Percentiles rank a stretch among this genome's conserved stretches.
Conservation (phyloP, 768 basidiomycete genomes). For the Auricularia cornea region DNA sequence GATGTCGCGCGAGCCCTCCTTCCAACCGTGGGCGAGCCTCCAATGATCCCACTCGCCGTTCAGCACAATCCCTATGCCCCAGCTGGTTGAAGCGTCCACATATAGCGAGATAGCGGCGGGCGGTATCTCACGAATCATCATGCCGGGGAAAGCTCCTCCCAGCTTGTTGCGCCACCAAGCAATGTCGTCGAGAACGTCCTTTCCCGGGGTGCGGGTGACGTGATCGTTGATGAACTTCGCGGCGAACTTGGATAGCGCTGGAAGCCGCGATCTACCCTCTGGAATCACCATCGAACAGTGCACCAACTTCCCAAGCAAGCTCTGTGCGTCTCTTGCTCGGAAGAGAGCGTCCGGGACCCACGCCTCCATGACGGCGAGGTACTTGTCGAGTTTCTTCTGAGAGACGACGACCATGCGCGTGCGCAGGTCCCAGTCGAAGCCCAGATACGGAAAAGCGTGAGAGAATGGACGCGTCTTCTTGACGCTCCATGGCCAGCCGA, state of each 20-base stretch:
- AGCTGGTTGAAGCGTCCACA: constrained; percentile 33
- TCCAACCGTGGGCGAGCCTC: constrained; percentile 27
- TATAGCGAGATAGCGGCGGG: constrained; percentile 20
- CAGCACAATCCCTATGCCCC: constrained; percentile 34
- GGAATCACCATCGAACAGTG: background rate
- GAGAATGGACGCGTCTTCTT: constrained; percentile 23
- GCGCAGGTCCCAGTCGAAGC: background rate
- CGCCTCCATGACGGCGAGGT: background rate
- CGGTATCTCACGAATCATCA: background rate
- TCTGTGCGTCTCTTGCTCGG: background rate
- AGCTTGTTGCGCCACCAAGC: background rate
- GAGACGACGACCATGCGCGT: background rate
- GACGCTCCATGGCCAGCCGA: constrained; percentile 31
- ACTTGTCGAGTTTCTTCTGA: background rate
- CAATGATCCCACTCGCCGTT: constrained; percentile 32
- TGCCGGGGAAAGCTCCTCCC: background rate
- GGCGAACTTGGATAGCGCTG: background rate
- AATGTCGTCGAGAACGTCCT: background rate
- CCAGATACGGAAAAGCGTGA: constrained; percentile 3
- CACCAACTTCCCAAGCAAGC: background rate
- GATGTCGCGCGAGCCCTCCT: constrained; percentile 23
- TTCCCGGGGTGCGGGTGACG: background rate
- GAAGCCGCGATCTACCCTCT: background rate
- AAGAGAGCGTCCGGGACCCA: background rate
- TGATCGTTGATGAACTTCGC: background rate